These are phyloP conservation scores for Talaromyces proteolyticus DNA, from an alignment of 495 filamentous ascomycete genomes.

Conservation along the genomic window DNA sequence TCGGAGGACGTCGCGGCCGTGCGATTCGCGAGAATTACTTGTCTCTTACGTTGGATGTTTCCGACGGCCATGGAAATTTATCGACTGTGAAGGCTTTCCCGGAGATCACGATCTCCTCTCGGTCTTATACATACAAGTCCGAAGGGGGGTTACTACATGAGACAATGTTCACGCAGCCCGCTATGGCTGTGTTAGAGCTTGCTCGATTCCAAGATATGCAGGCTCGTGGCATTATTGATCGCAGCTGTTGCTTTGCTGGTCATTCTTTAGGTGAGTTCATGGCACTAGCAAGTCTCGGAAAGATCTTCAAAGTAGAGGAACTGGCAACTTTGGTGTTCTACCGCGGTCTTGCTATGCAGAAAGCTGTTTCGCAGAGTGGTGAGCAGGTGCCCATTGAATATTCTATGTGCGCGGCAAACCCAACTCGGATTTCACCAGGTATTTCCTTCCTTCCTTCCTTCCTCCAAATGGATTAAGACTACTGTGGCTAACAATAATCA, in stretches of 20 bases:
- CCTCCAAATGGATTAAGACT: too few species aligned
- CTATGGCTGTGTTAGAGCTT: constrained; percentile 28
- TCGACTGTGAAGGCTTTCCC: constrained; percentile 12
- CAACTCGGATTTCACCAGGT: constrained; percentile 21
- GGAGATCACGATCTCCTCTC: constrained; percentile 14
- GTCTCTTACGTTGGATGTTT: constrained; percentile 13
- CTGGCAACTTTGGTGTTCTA: constrained; percentile 32
- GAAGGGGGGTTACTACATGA: constrained; percentile 27
- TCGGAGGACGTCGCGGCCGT: constrained; percentile 29
- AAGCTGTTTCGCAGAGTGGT: constrained; percentile 22
- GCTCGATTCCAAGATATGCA: constrained; percentile 26
- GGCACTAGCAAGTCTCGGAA: constrained; percentile 21
- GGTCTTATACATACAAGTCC: constrained; percentile 26
- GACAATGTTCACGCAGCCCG: constrained; percentile 39
- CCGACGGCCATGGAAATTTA: constrained; percentile 9
- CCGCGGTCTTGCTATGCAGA: constrained; percentile 36
- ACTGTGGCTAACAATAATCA: too few species aligned
- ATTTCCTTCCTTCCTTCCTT: too few species aligned
- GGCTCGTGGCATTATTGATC: constrained; percentile 18
- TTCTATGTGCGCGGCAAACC: constrained; percentile 36
- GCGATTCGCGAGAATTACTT: constrained; percentile 32
- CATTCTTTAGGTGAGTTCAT: constrained; percentile 39
- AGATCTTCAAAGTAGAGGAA: constrained; percentile 18
- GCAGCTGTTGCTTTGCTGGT: constrained; percentile 25
- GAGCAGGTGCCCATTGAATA: constrained; percentile 20